Conservation (phyloP, 2,329 filamentous ascomycete genomes). For the Monilinia laxa region DNA sequence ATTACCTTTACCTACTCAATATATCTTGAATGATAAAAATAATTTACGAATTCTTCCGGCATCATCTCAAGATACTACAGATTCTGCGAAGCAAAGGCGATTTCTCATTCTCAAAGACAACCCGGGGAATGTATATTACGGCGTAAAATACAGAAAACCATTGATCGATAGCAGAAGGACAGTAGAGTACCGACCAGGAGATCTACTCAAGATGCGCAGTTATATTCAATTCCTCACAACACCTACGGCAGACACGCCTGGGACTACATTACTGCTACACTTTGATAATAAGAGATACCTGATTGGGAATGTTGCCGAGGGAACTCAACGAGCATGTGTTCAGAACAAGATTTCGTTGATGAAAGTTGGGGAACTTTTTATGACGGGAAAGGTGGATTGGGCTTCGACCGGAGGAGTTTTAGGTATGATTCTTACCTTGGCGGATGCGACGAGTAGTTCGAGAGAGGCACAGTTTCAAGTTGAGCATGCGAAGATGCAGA, state of each 20-base stretch:
- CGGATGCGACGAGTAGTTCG: conserved; percentile 59
- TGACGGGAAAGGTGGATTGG: conserved; percentile 79
- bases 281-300: conserved; percentile 82
- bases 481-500: conserved; percentile 29
- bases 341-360: conserved; percentile 60
- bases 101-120: conserved; percentile 2
- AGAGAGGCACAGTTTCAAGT: conserved; percentile 42
- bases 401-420: conserved; percentile 75
- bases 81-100: neutral
- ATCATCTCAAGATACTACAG: neutral
- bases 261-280: conserved; percentile 73
- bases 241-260: conserved; percentile 84
- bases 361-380: conserved; percentile 74
- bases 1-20: conserved; percentile 1
- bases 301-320: conserved; percentile 80
- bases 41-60: neutral
- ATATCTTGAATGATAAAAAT: conserved; percentile 1
- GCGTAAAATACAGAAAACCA: conserved; percentile 2
- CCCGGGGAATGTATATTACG: conserved; percentile 14
- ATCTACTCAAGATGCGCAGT: conserved; percentile 61
- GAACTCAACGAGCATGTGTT: conserved; percentile 71
- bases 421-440: conserved; percentile 81
- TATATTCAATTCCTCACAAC: conserved; percentile 74
- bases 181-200: neutral
- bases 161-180: neutral